Evolutionary conservation across 768 basidiomycete species (phyloP), one percentile per base, ranked within the genome.

Genomic region (Psilocybe azurescens): DNA sequence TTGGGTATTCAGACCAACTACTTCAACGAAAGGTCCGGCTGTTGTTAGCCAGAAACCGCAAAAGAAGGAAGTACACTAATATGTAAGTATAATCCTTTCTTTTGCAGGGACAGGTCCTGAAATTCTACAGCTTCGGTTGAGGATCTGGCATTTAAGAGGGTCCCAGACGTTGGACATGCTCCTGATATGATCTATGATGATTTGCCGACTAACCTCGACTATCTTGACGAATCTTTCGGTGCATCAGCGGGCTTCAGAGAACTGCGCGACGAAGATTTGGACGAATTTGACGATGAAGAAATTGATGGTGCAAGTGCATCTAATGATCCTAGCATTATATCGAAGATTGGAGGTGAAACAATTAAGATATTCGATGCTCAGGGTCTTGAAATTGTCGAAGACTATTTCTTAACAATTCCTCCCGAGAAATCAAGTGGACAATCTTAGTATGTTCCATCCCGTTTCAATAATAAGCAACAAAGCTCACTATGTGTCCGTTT

Each of bases 101-200:
- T 16, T 3, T 10, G 8, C 54, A 57, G 39, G 52, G 49, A 54
- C 36, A 33, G 24, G n/a, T 18, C 51, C 56, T 20, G 53, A 44
- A 41, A 41, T 38, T 36, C 46, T 33, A 3, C 60, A 92, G 90
- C 84, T 56, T 91, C 90, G 9, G 78, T 97, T 38, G 95, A 97
- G 58, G 90, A 95, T 59, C 75, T 90, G 38, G 93, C 95, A 1
- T 97, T 97, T 78, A 84, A 79, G 53, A 80, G 77, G 47, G 70
- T 88, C 6, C 94, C 94, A 2, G 89, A 94, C 65, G 79, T 97
- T 46, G 90, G 91, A 20, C 83, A 87, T 9, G 84, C 88, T 8
- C 89, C 93, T 13, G 97, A 98, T 74, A 88, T 97, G 87, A 89
- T 99, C 59, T 79, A 81, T 33, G 97, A 99, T 68, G 95, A 99